Conservation (phyloP, 2,329 filamentous ascomycete species). For the Polychaeton citri region DNA sequence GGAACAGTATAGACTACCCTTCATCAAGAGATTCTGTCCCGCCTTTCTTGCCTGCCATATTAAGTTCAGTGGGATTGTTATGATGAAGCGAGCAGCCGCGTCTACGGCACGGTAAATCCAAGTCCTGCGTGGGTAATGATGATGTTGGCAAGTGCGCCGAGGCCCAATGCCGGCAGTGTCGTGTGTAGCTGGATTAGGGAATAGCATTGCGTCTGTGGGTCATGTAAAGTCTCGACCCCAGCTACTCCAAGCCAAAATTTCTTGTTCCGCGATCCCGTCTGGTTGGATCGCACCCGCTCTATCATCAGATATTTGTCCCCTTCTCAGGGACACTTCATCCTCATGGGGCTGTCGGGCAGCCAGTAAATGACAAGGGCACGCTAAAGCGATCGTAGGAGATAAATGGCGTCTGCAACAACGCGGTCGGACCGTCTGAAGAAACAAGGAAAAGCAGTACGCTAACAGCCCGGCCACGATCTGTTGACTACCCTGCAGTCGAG, state of each 20-base stretch:
- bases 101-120: slow-evolving; percentile 51
- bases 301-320: slow-evolving; percentile 43
- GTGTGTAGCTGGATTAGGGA: slow-evolving; percentile 51
- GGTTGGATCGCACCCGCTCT: slow-evolving; percentile 32
- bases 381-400: too few relatives aligned
- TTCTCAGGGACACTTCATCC: slow-evolving; percentile 55
- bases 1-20: too few relatives aligned
- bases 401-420: too few relatives aligned
- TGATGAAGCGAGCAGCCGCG: slow-evolving; percentile 64
- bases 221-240: slow-evolving; percentile 43
- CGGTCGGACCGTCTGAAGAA: too few relatives aligned
- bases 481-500: slow-evolving; percentile 48
- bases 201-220: slow-evolving; percentile 44
- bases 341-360: slow-evolving; percentile 59
- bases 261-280: slow-evolving; percentile 34
- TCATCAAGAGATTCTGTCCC: slow-evolving; percentile 54
- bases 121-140: slow-evolving; percentile 63
- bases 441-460: slow-evolving; percentile 37
- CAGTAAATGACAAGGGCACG: slow-evolving; percentile 50
- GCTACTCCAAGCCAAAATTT: slow-evolving; percentile 41
- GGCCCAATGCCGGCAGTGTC: slow-evolving; percentile 57
- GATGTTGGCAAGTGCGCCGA: slow-evolving; percentile 62
- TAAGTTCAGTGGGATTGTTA: slow-evolving; percentile 52
- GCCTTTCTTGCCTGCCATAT: slow-evolving; percentile 56
- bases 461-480: slow-evolving; percentile 60